Evolutionary conservation across 2,329 filamentous ascomycete species (phyloP).

Genomic region (Seiridium cupressi): DNA sequence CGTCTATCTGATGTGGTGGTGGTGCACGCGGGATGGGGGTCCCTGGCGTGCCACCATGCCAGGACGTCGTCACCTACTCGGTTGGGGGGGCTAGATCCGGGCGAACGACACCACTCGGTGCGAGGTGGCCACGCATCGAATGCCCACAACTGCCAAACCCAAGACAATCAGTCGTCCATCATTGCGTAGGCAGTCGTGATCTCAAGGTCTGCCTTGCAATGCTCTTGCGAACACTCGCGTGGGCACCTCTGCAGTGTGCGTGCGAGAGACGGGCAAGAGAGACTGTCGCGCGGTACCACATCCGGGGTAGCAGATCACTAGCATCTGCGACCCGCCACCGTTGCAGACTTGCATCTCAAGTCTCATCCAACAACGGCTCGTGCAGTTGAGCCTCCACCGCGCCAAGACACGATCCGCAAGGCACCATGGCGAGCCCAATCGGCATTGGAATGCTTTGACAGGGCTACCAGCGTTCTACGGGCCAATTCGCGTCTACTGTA

Average conservation of each 20-base stretch:
- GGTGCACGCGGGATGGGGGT: neutral
- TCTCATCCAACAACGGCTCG: constrained; percentile 4
- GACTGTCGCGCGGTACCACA: no score
- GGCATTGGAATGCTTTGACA: neutral
- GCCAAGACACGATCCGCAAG: constrained; percentile 2
- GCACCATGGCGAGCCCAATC: neutral
- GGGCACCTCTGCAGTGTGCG: no score
- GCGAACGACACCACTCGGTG: neutral
- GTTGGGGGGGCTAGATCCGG: constrained; percentile 3
- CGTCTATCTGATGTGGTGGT: constrained; percentile 7
- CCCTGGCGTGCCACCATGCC: neutral
- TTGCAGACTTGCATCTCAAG: neutral
- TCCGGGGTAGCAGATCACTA: neutral
- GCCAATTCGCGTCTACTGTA: neutral
- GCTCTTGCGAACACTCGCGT: no score
- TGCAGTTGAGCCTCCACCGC: constrained; percentile 3
- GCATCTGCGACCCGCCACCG: neutral
- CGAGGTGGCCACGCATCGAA: neutral
- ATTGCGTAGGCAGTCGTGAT: no score
- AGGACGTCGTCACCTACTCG: constrained; percentile 2
- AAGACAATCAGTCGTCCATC: neutral
- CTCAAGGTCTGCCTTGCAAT: no score
- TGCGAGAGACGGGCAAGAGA: no score
- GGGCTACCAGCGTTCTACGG: neutral
- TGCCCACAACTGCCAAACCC: neutral